Conservation (phyloP, 495 filamentous ascomycete species). For the Lentithecium fluviatile region DNA sequence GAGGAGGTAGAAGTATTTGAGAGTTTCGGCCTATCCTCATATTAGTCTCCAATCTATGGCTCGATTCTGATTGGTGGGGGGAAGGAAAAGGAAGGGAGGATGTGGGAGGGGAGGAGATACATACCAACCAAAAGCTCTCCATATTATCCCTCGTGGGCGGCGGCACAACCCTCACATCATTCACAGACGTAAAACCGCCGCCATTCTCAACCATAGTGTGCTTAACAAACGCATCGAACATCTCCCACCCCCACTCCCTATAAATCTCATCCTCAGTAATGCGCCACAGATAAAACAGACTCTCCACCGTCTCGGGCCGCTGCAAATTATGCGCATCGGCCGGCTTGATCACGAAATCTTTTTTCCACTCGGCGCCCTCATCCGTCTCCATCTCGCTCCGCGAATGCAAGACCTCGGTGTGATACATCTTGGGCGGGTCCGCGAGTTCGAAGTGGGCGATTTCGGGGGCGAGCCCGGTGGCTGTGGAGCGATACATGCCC, state of each 20-base stretch:
- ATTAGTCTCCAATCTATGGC: neutral
- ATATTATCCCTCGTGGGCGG: slow-evolving; percentile 44
- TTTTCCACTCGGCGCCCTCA: slow-evolving; percentile 60
- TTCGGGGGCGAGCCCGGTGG: slow-evolving; percentile 86
- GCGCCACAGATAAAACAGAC: slow-evolving; percentile 96
- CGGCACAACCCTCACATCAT: slow-evolving; percentile 57
- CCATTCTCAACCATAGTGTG: slow-evolving; percentile 73
- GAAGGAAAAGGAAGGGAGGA: neutral
- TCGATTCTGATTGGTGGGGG: no score
- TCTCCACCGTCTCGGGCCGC: slow-evolving; percentile 92
- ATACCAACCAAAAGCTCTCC: slow-evolving; percentile 63
- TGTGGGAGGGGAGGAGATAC: slow-evolving; percentile 32
- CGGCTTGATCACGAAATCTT: slow-evolving; percentile 74
- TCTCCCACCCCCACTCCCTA: slow-evolving; percentile 96
- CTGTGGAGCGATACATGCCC: slow-evolving; percentile 87
- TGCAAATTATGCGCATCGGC: slow-evolving; percentile 90
- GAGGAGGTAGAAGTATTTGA: slow-evolving; percentile 96
- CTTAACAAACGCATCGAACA: slow-evolving; percentile 88
- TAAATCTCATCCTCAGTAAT: slow-evolving; percentile 92
- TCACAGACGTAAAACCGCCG: slow-evolving; percentile 74
- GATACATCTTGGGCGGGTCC: slow-evolving; percentile 58
- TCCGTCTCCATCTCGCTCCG: slow-evolving; percentile 50
- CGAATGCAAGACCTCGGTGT: slow-evolving; percentile 41
- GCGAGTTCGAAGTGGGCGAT: slow-evolving; percentile 84
- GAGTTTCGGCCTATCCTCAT: slow-evolving; percentile 74